Evolutionary conservation across 495 filamentous ascomycete genomes (phyloP).

Genomic region (Xylaria curta): DNA sequence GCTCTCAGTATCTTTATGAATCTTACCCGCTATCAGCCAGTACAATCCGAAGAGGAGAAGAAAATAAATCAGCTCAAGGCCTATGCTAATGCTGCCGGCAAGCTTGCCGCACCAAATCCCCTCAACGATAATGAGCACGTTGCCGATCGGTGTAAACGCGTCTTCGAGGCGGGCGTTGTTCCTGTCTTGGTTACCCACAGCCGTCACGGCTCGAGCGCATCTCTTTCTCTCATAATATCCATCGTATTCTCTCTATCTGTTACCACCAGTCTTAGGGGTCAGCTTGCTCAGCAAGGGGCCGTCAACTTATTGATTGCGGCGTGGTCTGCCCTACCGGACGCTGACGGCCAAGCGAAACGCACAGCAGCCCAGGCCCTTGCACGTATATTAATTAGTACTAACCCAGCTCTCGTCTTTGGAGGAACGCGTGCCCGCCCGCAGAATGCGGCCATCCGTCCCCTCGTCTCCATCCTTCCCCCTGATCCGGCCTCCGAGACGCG

Average conservation of each 20-base stretch:
- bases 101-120: constrained; percentile 64
- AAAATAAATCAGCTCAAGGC: constrained; percentile 87
- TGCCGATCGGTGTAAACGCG: constrained; percentile 71
- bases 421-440: constrained; percentile 73
- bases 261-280: constrained; percentile 71
- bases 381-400: constrained; percentile 87
- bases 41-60: constrained; percentile 88
- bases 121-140: constrained; percentile 78
- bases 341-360: constrained; percentile 58
- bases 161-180: constrained; percentile 79
- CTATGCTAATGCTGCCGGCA: constrained; percentile 82
- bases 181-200: constrained; percentile 73
- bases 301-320: constrained; percentile 80
- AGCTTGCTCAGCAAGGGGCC: constrained; percentile 88
- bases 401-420: constrained; percentile 85
- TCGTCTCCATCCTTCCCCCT: constrained; percentile 70
- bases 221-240: constrained; percentile 69
- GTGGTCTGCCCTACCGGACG: constrained; percentile 62
- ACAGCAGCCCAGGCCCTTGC: constrained; percentile 84
- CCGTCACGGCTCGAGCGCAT: constrained; percentile 68
- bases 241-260: constrained; percentile 80
- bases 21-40: constrained; percentile 79
- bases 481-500: constrained; percentile 67
- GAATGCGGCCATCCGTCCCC: constrained; percentile 77
- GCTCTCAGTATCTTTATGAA: constrained; percentile 83